phyloP scores from a whole-genome alignment of 2,329 filamentous ascomycete genomes.

The Aspergillus proliferans region DNA sequence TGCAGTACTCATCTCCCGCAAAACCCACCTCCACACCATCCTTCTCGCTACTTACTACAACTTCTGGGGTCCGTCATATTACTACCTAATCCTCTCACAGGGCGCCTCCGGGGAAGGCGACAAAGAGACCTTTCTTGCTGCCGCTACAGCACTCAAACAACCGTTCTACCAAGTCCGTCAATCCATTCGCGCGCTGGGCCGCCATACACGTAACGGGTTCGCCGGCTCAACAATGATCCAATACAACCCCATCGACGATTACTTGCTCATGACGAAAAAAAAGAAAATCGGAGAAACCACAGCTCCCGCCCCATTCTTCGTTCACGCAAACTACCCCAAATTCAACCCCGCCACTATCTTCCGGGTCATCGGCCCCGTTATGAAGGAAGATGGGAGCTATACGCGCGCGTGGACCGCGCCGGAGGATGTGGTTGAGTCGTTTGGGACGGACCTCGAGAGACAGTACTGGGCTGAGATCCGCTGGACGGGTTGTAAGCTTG shows the following conservation, averaged over 20 bases:
- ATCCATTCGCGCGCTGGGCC: slow-evolving; percentile 28
- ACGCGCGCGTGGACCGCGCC: slow-evolving; percentile 28
- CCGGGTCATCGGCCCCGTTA: slow-evolving; percentile 20
- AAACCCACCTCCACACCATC: slow-evolving; percentile 35
- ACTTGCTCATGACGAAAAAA: slow-evolving; percentile 17
- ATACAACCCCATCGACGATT: slow-evolving; percentile 31
- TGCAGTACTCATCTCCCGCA: slow-evolving; percentile 42
- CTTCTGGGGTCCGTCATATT: slow-evolving; percentile 40
- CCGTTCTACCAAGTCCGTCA: slow-evolving; percentile 39
- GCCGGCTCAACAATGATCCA: slow-evolving; percentile 35
- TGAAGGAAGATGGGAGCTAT: slow-evolving; percentile 26
- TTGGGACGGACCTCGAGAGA: slow-evolving; percentile 32
- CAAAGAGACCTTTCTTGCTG: slow-evolving; percentile 47
- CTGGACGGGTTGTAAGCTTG: slow-evolving; percentile 33
- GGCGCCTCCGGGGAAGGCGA: slow-evolving; percentile 46
- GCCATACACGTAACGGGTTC: slow-evolving; percentile 21
- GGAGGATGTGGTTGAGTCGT: slow-evolving; percentile 20
- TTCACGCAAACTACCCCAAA: slow-evolving; percentile 37
- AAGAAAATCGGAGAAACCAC: slow-evolving; percentile 21
- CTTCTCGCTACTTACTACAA: slow-evolving; percentile 47
- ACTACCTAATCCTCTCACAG: slow-evolving; percentile 43
- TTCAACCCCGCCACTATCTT: slow-evolving; percentile 34
- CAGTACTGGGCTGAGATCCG: slow-evolving; percentile 35
- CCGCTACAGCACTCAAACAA: slow-evolving; percentile 35
- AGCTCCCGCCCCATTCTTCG: slow-evolving; percentile 31